A percentile compares a stretch with the other conserved stretches of the same genome.
Conservation (phyloP, 805 yeast species). For the Candida germanica region DNA sequence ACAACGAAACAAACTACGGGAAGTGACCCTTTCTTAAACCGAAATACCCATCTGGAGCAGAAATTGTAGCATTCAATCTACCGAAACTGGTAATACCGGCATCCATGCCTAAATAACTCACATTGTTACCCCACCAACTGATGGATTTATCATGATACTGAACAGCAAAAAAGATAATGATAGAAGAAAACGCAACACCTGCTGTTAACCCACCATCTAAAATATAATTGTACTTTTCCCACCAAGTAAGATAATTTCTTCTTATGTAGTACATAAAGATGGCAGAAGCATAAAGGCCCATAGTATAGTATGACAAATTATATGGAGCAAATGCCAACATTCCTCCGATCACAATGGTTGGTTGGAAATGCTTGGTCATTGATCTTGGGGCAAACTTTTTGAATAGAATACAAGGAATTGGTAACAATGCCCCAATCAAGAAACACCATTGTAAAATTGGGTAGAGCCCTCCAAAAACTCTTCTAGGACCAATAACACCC, state of each 20-base stretch:
- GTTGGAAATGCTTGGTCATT: conserved; percentile 44
- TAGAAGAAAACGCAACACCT: conserved; percentile 58
- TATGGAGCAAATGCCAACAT: conserved; percentile 48
- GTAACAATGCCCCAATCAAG: conserved; percentile 46
- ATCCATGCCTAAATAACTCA: conserved; percentile 32
- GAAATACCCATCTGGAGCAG: conserved; percentile 30
- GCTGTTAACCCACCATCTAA: conserved; percentile 54
- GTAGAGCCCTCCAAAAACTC: conserved; percentile 51
- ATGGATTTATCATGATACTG: conserved; percentile 41
- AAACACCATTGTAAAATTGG: conserved; percentile 56
- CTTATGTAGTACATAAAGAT: conserved; percentile 54
- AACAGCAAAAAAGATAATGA: conserved; percentile 55
- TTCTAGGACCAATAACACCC: conserved; percentile 59
- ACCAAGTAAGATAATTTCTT: conserved; percentile 50
- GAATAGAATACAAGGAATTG: conserved; percentile 34
- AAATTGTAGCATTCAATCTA: conserved; percentile 25
- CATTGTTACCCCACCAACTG: conserved; percentile 64
- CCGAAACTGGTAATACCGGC: conserved; percentile 25
- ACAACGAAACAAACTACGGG: conserved; percentile 16
- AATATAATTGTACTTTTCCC: conserved; percentile 70
- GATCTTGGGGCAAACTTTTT: conserved; percentile 31
- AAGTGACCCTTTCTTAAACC: conserved; percentile 27
- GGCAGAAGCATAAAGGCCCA: conserved; percentile 55
- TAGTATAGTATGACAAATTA: conserved; percentile 50
- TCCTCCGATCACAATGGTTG: conserved; percentile 52